phyloP scores from a whole-genome alignment of 1,284 basidiomycete genomes.

The Ceratobasidium sp. region DNA sequence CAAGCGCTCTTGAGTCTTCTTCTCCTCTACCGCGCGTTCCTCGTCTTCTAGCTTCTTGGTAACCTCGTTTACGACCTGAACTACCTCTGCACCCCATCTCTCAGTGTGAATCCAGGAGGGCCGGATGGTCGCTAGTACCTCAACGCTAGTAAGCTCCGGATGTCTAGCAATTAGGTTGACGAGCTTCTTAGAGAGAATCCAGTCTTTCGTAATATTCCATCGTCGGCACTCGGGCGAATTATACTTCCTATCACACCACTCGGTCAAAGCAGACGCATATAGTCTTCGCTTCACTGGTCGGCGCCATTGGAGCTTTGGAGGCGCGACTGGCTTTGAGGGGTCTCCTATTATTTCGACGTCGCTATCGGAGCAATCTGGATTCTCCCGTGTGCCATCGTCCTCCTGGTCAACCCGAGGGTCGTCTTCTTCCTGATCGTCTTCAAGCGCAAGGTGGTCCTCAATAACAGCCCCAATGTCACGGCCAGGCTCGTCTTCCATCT shows the following conservation, averaged over 20 bases:
- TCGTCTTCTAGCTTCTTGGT: background rate
- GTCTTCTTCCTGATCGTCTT: no score
- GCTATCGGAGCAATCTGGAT: no score
- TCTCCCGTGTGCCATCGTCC: no score
- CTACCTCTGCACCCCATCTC: background rate
- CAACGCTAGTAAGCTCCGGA: background rate
- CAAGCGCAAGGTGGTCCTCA: no score
- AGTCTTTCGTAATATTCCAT: background rate
- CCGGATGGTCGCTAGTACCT: background rate
- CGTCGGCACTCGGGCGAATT: background rate
- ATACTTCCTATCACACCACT: background rate
- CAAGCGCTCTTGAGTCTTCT: background rate
- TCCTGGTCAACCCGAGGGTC: no score
- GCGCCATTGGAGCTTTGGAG: background rate
- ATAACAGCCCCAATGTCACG: no score
- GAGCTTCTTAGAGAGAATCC: background rate
- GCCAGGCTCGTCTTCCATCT: no score
- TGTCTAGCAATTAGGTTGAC: background rate
- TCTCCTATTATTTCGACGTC: no score
- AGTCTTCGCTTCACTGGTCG: background rate
- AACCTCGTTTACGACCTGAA: background rate
- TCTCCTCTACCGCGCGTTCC: no score
- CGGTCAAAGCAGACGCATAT: background rate
- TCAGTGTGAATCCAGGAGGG: background rate
- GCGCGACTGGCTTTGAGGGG: no score